Conservation (phyloP, 2,329 filamentous ascomycete genomes). For the Pseudogymnoascus pannorum region DNA sequence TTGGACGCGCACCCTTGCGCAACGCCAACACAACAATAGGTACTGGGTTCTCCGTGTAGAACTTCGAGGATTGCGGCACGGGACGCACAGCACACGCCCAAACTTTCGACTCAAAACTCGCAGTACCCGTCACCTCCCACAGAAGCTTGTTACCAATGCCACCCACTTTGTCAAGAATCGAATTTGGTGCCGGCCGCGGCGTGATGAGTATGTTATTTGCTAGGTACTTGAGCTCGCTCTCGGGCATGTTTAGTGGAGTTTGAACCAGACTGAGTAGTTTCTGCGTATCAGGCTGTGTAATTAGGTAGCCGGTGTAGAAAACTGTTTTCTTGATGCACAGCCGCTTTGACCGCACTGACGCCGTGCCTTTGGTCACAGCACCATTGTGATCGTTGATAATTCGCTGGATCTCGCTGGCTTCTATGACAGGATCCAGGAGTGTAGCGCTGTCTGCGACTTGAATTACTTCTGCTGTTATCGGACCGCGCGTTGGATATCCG, state of each 20-base stretch:
- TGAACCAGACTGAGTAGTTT: conserved; percentile 63
- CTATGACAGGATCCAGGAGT: conserved; percentile 67
- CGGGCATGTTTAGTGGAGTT: conserved; percentile 53
- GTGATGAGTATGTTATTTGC: conserved; percentile 90
- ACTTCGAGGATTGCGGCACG: conserved; percentile 56
- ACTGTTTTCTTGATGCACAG: conserved; percentile 79
- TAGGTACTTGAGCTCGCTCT: conserved; percentile 69
- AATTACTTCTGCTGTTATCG: conserved; percentile 72
- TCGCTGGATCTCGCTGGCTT: conserved; percentile 77
- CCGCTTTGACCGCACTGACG: conserved; percentile 28
- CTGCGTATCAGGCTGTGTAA: conserved; percentile 63
- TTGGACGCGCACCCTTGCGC: conserved; percentile 64
- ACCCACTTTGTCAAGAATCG: conserved; percentile 74
- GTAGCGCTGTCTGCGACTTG: conserved; percentile 73
- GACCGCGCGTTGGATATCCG: conserved; percentile 48
- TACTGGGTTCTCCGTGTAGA: conserved; percentile 71
- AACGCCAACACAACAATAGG: conserved; percentile 80
- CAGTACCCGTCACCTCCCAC: conserved; percentile 77
- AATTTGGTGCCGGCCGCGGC: conserved; percentile 63
- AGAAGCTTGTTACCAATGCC: conserved; percentile 75
- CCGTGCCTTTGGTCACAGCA: conserved; percentile 37
- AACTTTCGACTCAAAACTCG: conserved; percentile 67
- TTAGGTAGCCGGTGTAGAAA: conserved; percentile 88
- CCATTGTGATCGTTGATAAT: conserved; percentile 85
- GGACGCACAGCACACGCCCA: conserved; percentile 82